Base-by-base conservation (phyloP, 129 eudicot species). In the Helichrysum umbraculigerum region DNA sequence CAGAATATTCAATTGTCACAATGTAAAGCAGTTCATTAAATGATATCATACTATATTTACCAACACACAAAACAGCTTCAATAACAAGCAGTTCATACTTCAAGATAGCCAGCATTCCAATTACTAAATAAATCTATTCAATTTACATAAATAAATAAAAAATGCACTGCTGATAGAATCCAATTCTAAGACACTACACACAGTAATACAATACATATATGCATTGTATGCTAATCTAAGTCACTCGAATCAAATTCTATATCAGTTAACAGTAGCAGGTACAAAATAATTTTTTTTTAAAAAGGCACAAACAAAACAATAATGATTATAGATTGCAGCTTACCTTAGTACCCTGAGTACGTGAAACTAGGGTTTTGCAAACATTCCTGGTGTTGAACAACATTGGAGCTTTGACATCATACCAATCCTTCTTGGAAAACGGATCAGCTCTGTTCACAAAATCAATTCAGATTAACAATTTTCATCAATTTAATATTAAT, bases 291-390 rank as follows among this genome's bases (percentile, higher is more conserved):
- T 3, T 6, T 17, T 19, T 3, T 7, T 19, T 11, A 7, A 51
- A 14, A n/a, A 54, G 4, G 22, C 11, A 56, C 8, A 19, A 56
- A 56, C 22, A 56, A 3, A 42, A 28, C 29, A 52, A 5, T 1
- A 34, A 29, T 6, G 59, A 25, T 11, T 15, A 15, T 10, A 2
- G 6, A 30, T 14, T 1, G 17, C 54, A 17, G 44, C 4, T 33
- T 61, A 89, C 95, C 89, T 89, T 89, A 22, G 95, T 89, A 71
- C 95, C 95, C 95, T 89, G 95, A 30, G 95, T 89, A 66, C 91
- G 87, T n/a, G 95, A 73, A 50, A 89, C 87, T 5, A 89, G 87
- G 52, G 95, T 89, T 56, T 89, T 89, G 62, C 95, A 89, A 22
- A 86, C 81, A 33, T 84, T 86, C 22, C 87, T 77, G 17, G 44